Conservation (phyloP, 768 basidiomycete species). For the Kwoniella dendrophila region DNA sequence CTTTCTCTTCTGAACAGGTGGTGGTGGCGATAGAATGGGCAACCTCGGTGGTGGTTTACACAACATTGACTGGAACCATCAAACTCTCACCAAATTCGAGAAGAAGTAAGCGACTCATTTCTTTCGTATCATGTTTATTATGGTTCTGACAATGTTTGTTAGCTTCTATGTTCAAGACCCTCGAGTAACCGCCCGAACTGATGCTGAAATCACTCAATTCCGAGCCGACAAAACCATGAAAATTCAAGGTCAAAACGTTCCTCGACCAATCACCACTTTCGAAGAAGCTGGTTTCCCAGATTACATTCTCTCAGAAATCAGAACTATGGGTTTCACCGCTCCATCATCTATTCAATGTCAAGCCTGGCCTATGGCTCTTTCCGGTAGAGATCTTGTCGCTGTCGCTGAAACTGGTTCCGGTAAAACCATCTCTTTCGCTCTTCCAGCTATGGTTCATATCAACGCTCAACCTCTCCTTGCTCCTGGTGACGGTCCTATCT, state of each 20-base stretch:
- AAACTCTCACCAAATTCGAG: conserved; percentile 81
- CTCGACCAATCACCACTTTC: conserved; percentile 85
- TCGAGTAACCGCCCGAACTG: conserved; percentile 93
- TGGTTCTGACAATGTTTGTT: conserved; percentile 1
- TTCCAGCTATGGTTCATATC: conserved; percentile 99
- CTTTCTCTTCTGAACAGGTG: conserved; percentile 22
- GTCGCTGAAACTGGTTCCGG: conserved; percentile 98
- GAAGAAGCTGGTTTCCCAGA: conserved; percentile 96
- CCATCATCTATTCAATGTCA: conserved; percentile 98
- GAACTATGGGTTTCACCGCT: conserved; percentile 83
- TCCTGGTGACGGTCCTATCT: conserved; percentile 96
- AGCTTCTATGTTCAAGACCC: conserved; percentile 70
- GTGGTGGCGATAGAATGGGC: conserved; percentile 63
- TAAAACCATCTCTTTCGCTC: conserved; percentile 97
- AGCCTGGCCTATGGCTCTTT: conserved; percentile 98
- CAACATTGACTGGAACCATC: conserved; percentile 77
- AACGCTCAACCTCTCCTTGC: conserved; percentile 95
- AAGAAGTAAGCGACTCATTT: conserved; percentile 69
- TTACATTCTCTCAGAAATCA: conserved; percentile 90
- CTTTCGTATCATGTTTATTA: not conserved
- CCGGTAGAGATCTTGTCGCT: conserved; percentile 83
- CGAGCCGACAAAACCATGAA: conserved; percentile 81
- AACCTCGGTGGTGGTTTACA: conserved; percentile 79
- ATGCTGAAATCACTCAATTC: conserved; percentile 88
- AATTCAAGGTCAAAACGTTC: conserved; percentile 85